These are phyloP conservation scores for Polychaeton citri DNA, from an alignment of 2,329 filamentous ascomycete genomes.

Conservation along the genomic window DNA sequence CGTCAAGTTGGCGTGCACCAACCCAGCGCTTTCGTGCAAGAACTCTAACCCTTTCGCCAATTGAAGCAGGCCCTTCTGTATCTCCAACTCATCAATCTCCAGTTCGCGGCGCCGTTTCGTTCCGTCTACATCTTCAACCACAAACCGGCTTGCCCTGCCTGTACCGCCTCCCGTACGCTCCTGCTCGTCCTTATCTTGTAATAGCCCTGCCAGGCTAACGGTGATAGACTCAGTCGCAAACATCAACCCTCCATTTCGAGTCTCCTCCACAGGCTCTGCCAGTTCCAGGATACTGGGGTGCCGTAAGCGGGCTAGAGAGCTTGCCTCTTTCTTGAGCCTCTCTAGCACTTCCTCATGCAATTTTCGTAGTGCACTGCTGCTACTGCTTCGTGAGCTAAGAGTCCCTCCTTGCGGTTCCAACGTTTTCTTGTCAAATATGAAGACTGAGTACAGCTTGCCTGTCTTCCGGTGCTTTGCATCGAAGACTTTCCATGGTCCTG, in stretches of 20 bases:
- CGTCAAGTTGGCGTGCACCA: conserved; percentile 89
- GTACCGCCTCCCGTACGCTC: conserved; percentile 54
- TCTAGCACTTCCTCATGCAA: conserved; percentile 83
- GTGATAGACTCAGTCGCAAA: conserved; percentile 91
- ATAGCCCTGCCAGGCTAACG: conserved; percentile 66
- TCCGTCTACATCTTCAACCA: conserved; percentile 67
- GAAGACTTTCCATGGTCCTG: conserved; percentile 94
- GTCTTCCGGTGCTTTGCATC: conserved; percentile 95
- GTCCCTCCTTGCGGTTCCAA: conserved; percentile 51
- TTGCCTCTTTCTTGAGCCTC: conserved; percentile 80
- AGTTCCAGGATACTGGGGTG: conserved; percentile 89
- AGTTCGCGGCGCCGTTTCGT: conserved; percentile 59
- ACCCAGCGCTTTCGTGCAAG: conserved; percentile 81
- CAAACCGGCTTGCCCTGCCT: conserved; percentile 62
- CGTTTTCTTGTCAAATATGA: conserved; percentile 83
- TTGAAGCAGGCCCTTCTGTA: conserved; percentile 90
- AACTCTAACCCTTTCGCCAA: conserved; percentile 91
- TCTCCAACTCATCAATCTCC: conserved; percentile 92
- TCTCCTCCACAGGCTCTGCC: conserved; percentile 91
- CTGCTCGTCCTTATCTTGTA: conserved; percentile 82
- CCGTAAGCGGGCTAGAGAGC: conserved; percentile 71
- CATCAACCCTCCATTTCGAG: conserved; percentile 76
- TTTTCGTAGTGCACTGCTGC: conserved; percentile 55
- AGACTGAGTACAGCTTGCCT: conserved; percentile 77
- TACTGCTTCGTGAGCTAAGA: conserved; percentile 45